phyloP scores from a whole-genome alignment of 1,139 yeast genomes.

The Blastobotrys petasosporus region DNA sequence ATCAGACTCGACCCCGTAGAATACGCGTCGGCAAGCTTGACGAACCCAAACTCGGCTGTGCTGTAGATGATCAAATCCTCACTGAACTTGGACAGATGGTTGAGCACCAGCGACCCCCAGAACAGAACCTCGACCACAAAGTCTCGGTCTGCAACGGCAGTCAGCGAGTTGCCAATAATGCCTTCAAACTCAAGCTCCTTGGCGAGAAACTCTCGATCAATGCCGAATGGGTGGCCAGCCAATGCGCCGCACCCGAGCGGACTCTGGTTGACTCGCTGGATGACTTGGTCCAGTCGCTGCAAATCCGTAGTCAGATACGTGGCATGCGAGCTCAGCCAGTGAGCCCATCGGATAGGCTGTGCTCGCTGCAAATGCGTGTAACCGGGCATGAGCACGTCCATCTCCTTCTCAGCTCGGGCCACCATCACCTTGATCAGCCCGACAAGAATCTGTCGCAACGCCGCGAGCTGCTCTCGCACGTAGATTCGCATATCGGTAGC shows the following conservation, averaged over 20 bases:
- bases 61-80: constrained; percentile 95
- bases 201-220: constrained; percentile 87
- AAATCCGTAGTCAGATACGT: constrained; percentile 89
- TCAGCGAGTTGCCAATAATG: constrained; percentile 88
- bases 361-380: constrained; percentile 98
- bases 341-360: constrained; percentile 98
- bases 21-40: constrained; percentile 91
- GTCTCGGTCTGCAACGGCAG: constrained; percentile 96
- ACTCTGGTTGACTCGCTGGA: constrained; percentile 74
- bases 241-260: constrained; percentile 97
- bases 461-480: constrained; percentile 70
- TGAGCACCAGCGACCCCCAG: constrained; percentile 95
- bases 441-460: constrained; percentile 52
- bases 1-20: constrained; percentile 96
- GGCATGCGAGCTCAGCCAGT: constrained; percentile 92
- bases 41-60: constrained; percentile 93
- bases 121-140: constrained; percentile 95
- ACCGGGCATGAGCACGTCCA: constrained; percentile 95
- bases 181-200: constrained; percentile 43
- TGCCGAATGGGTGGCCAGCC: constrained; percentile 98
- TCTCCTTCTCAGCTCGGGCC: constrained; percentile 75
- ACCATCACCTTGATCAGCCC: constrained; percentile 60
- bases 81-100: constrained; percentile 87
- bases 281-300: constrained; percentile 73
- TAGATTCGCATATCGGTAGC: constrained; percentile 96